A percentile compares a stretch with the other conserved stretches of the same genome.
Conservation (phyloP, 2,329 filamentous ascomycete genomes). For the Ceratocystis eucalypticola region DNA sequence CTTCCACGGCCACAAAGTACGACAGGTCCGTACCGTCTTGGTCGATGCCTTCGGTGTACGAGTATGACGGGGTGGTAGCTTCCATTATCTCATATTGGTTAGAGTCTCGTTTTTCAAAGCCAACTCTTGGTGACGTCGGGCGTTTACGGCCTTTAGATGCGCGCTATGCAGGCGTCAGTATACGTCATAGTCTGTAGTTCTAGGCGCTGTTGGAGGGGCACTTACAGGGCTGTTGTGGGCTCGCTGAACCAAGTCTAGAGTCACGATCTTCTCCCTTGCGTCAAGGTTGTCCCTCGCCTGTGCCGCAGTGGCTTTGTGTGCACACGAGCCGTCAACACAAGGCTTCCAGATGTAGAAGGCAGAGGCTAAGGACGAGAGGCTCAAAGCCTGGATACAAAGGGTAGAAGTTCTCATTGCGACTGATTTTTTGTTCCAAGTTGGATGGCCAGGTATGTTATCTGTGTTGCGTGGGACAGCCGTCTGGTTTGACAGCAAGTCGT, state of each 20-base stretch:
- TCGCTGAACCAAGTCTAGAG: conserved; percentile 13
- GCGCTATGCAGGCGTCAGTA: not conserved
- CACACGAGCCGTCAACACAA: conserved; percentile 18
- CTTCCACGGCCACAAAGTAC: conserved; percentile 45
- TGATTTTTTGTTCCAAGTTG: not conserved
- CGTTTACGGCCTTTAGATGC: conserved; percentile 1
- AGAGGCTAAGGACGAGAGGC: conserved; percentile 10
- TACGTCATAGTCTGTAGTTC: conserved; percentile 13
- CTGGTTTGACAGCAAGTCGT: not conserved
- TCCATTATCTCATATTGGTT: conserved; percentile 37
- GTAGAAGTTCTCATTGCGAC: conserved; percentile 9
- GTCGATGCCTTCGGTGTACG: conserved; percentile 41
- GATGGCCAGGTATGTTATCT: not conserved
- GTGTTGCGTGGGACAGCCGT: not conserved
- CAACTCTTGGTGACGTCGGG: conserved; percentile 16
- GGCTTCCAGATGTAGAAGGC: conserved; percentile 20
- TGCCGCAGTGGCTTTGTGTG: conserved; percentile 9
- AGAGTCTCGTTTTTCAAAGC: conserved; percentile 27
- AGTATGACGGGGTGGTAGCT: conserved; percentile 33
- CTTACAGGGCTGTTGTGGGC: conserved; percentile 12
- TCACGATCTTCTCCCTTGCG: not conserved
- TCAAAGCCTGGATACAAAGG: conserved; percentile 11
- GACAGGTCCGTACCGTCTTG: conserved; percentile 54
- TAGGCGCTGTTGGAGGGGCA: not conserved
- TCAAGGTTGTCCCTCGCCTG: not conserved